phyloP scores from a whole-genome alignment of 805 yeast genomes.

The Candida coleopterorum region DNA sequence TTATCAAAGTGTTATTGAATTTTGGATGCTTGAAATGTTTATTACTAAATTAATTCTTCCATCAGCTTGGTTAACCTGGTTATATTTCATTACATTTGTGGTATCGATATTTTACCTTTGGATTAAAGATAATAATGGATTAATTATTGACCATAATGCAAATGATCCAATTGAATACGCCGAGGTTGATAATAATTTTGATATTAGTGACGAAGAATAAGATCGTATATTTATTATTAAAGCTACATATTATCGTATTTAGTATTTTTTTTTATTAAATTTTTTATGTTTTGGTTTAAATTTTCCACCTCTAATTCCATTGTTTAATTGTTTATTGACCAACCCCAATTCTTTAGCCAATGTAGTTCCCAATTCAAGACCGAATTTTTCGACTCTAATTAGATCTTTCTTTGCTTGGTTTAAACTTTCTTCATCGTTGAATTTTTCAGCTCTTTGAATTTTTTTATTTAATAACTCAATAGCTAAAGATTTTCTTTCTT shows the following conservation, averaged over 20 bases:
- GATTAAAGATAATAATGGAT: constrained; percentile 27
- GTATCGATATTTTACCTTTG: constrained; percentile 21
- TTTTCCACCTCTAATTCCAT: constrained; percentile 10
- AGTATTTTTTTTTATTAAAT: background rate
- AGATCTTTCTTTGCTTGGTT: constrained; percentile 56
- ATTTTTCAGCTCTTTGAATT: constrained; percentile 69
- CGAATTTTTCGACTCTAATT: constrained; percentile 77
- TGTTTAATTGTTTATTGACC: constrained; percentile 32
- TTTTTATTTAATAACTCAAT: constrained; percentile 63
- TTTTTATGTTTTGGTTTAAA: constrained; percentile 4
- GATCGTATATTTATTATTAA: constrained; percentile 3
- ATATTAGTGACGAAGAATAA: constrained; percentile 15
- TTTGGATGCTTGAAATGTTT: background rate
- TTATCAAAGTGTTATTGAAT: background rate
- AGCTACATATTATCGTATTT: background rate
- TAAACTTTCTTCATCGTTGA: constrained; percentile 61
- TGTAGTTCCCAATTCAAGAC: constrained; percentile 63
- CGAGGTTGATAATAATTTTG: constrained; percentile 12
- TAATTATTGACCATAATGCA: constrained; percentile 18
- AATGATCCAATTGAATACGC: constrained; percentile 11
- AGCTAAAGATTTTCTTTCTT: constrained; percentile 66
- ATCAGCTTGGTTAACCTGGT: constrained; percentile 11
- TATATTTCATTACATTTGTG: constrained; percentile 11
- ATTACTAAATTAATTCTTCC: background rate
- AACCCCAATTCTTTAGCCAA: constrained; percentile 65